phyloP scores from a whole-genome alignment of 257 asterid genomes.

The Solanum bulbocastanum region DNA sequence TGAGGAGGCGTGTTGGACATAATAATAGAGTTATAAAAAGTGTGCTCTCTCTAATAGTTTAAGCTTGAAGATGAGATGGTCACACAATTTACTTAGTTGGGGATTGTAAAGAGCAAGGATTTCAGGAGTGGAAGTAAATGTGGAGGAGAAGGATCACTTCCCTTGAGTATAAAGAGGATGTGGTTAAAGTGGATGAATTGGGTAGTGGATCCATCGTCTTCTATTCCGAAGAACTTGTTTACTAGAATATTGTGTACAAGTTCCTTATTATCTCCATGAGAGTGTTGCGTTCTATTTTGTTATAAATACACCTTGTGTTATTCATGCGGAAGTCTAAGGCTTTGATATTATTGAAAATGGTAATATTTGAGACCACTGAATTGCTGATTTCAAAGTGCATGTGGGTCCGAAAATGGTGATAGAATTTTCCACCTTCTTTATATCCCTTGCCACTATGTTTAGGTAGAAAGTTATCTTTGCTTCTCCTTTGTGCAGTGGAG shows the following conservation, averaged over 20 bases:
- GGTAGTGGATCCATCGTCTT: background rate
- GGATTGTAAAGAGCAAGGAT: background rate
- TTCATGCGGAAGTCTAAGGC: background rate
- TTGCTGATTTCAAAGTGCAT: background rate
- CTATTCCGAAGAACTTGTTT: background rate
- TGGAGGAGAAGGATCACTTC: background rate
- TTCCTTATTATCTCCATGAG: background rate
- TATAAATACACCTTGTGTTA: background rate
- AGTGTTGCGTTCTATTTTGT: background rate
- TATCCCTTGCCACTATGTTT: background rate
- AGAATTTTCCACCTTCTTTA: background rate
- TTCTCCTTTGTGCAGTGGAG: background rate
- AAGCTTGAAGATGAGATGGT: background rate
- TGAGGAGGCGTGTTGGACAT: background rate
- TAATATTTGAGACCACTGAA: background rate
- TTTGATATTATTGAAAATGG: background rate
- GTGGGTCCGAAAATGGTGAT: background rate
- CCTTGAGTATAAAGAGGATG: background rate
- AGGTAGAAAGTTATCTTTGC: background rate
- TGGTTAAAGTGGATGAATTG: background rate
- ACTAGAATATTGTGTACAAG: background rate
- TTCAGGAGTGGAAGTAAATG: background rate
- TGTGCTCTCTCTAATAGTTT: background rate
- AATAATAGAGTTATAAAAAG: background rate
- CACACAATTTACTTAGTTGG: background rate